These are phyloP conservation scores for Micromonas pusilla DNA, from an alignment of 139 green algal species.

Conservation along the genomic window DNA sequence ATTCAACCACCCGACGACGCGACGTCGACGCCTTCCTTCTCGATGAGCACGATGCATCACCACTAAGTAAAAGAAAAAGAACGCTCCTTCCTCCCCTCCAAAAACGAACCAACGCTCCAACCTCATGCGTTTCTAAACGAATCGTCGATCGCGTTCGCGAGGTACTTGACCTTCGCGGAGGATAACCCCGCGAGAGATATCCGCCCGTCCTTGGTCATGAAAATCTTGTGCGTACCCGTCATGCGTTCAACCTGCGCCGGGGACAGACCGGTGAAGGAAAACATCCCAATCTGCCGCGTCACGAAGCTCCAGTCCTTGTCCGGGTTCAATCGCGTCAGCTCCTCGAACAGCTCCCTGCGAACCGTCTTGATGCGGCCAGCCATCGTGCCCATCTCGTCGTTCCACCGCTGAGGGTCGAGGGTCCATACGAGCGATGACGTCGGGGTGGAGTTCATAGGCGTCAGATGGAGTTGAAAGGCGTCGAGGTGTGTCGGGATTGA, in stretches of 20 bases:
- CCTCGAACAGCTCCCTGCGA: slow-evolving; percentile 61
- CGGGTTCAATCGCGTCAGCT: slow-evolving; percentile 57
- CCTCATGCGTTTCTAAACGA: background rate
- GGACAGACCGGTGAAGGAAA: slow-evolving; percentile 86
- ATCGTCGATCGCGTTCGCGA: slow-evolving; percentile 90
- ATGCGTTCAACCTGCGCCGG: slow-evolving; percentile 81
- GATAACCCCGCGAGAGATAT: slow-evolving; percentile 91
- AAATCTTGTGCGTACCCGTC: slow-evolving; percentile 87
- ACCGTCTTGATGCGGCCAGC: slow-evolving; percentile 85
- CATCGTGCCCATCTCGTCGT: slow-evolving; percentile 92
- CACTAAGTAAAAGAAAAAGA: no score
- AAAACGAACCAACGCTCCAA: no score
- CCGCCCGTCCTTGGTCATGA: slow-evolving; percentile 94
- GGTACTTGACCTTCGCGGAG: slow-evolving; percentile 69
- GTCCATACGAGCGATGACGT: slow-evolving; percentile 25
- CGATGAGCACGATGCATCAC: no score
- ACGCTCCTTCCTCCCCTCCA: no score
- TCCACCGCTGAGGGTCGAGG: slow-evolving; percentile 67
- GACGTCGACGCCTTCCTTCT: no score
- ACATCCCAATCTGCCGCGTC: slow-evolving; percentile 90
- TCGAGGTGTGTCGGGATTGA: no score
- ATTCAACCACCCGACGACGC: no score
- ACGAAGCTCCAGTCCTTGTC: slow-evolving; percentile 89
- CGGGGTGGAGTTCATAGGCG: no score
- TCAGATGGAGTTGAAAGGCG: no score